These are phyloP conservation scores for Aspergillus carbonarius DNA, from an alignment of 2,329 filamentous ascomycete genomes.

Conservation along the genomic window DNA sequence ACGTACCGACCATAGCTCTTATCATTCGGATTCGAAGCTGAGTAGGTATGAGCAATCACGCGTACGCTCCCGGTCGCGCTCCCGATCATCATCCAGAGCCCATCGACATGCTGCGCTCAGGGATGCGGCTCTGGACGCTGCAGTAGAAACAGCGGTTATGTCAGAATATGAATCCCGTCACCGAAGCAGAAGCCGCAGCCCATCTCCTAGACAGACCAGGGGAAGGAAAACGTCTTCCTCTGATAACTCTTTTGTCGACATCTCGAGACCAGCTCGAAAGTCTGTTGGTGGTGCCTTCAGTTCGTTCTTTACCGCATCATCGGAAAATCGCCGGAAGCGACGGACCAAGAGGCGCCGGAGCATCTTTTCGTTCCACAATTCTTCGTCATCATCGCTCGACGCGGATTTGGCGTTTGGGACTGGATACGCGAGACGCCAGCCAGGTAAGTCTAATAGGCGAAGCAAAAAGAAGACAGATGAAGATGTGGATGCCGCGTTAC, in stretches of 20 bases:
- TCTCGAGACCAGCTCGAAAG: slow-evolving; percentile 57
- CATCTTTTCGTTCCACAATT: slow-evolving; percentile 61
- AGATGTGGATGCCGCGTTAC: slow-evolving; percentile 48
- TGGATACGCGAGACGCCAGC: slow-evolving; percentile 47
- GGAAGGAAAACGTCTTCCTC: slow-evolving; percentile 49
- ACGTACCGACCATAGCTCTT: slow-evolving; percentile 30
- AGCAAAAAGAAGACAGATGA: slow-evolving; percentile 28
- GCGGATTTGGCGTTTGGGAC: slow-evolving; percentile 67
- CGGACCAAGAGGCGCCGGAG: slow-evolving; percentile 48
- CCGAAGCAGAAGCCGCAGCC: slow-evolving; percentile 30
- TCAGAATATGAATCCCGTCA: slow-evolving; percentile 26
- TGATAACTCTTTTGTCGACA: slow-evolving; percentile 63
- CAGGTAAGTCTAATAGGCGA: slow-evolving; percentile 36
- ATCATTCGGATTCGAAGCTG: slow-evolving; percentile 25
- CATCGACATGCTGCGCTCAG: slow-evolving; percentile 30
- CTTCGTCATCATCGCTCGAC: slow-evolving; percentile 66
- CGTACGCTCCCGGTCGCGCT: slow-evolving; percentile 38
- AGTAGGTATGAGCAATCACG: slow-evolving; percentile 25
- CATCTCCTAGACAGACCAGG: slow-evolving; percentile 35
- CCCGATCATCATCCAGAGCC: slow-evolving; percentile 38
- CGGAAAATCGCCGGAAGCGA: slow-evolving; percentile 53
- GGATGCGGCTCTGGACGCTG: slow-evolving; percentile 40
- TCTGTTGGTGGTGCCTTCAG: slow-evolving; percentile 56
- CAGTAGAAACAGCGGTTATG: slow-evolving; percentile 29
- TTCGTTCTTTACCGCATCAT: slow-evolving; percentile 64